Evolutionary conservation across 1,284 basidiomycete genomes (phyloP), one percentile per base, ranked within the genome.

Genomic region (Lentinus polychrous): DNA sequence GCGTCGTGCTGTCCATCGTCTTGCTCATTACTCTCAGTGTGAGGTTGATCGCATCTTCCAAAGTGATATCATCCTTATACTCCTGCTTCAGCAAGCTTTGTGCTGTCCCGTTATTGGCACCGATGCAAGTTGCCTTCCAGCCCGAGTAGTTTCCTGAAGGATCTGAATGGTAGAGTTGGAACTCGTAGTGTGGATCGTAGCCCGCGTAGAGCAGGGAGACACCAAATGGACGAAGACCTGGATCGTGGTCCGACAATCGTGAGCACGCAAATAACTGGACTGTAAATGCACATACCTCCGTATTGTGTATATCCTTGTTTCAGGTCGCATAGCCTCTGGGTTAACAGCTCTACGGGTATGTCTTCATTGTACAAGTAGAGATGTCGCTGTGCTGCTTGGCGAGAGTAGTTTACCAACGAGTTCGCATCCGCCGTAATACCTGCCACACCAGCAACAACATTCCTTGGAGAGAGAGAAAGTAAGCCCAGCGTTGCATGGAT

Each of bases 261-360:
- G 35, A 36, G n/a, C 11, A 18, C n/a, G 23, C 18, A 23, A 8
- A 24, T 32, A 24, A 3, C 33, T 14, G 6, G 36, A 34, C 22
- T 43, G 15, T 2, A 35, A 24, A 20, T 32, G 23, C 31, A 66
- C 78, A 54, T 58, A 87, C 93, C 94, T 73, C 95, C 95, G 55
- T 84, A 96, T 64, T 99, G 95, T 40, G 95, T 99, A 67, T 98
- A 99, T 8, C 94, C 94, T 67, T 99, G 95, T 74, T 99, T 99
- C 75, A 97, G 82, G 70, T 99, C 91, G 62, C 95, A 98, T 54
- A 99, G 71, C 50, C 88, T 78, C 66, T 98, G 94, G 17, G 94
- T 90, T 49, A 99, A 83, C 59, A 96, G 78, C 67, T 99, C 95
- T 27, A 98, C 95, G 8, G 95, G 95, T 59, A 99, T 98, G 64